phyloP scores from a whole-genome alignment of 306 rosid species.

The Vigna mungo region DNA sequence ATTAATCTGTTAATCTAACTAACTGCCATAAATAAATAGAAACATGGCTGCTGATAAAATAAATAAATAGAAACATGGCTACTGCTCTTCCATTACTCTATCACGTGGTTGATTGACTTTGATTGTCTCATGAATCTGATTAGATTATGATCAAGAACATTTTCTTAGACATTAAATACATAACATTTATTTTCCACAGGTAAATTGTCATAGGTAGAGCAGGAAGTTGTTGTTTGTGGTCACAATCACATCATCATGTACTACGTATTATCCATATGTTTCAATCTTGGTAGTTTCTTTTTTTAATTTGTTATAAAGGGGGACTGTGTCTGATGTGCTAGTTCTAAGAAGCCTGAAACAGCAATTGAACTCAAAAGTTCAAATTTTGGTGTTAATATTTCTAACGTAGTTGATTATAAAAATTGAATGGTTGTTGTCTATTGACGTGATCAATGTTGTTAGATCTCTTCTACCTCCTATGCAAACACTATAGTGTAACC shows the following conservation, averaged over 20 bases:
- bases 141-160: conserved; percentile 3
- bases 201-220: background rate
- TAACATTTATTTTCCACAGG: conserved; percentile 7
- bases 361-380: conserved; percentile 16
- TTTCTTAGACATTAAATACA: conserved; percentile 15
- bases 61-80: background rate
- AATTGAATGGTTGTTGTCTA: background rate
- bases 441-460: background rate
- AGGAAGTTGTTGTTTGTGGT: conserved; percentile 31
- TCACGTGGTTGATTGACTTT: conserved; percentile 29
- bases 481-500: background rate
- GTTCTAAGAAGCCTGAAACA: conserved; percentile 26
- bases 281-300: conserved; percentile 29
- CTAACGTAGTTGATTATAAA: conserved; percentile 9
- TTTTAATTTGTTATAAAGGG: conserved; percentile 28
- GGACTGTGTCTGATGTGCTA: conserved; percentile 19
- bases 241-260: conserved; percentile 2
- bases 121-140: conserved; percentile 10
- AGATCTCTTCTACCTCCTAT: conserved; percentile 21
- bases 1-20: background rate
- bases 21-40: background rate
- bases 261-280: conserved; percentile 9
- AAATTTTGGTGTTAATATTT: conserved; percentile 21
- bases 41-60: background rate
- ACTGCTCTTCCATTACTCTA: conserved; percentile 1